phyloP scores from a whole-genome alignment of 306 rosid genomes.

The Nissolia schottii region DNA sequence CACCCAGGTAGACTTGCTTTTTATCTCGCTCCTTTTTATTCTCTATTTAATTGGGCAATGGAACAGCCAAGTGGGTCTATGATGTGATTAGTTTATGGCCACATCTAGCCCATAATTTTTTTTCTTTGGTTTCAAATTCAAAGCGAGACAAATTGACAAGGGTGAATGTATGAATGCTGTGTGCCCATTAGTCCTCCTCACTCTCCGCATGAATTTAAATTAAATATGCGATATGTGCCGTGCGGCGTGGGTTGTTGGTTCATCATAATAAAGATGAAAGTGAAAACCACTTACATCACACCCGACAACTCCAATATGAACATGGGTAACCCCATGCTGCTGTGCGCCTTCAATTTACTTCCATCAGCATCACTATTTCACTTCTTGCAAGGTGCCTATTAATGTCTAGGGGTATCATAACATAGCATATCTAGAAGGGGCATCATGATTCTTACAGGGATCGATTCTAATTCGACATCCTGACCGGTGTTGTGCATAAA shows the following conservation, averaged over 20 bases:
- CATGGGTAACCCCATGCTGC: not conserved
- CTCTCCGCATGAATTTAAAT: not conserved
- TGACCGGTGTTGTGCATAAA: not conserved
- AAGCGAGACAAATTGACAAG: not conserved
- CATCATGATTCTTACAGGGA: not conserved
- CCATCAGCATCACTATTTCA: not conserved
- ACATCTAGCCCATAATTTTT: not conserved
- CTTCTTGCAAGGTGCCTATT: not conserved
- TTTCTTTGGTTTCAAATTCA: not conserved
- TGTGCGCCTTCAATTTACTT: not conserved
- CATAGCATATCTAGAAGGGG: not conserved
- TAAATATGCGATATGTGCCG: not conserved
- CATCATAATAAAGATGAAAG: not conserved
- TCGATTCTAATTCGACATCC: not conserved
- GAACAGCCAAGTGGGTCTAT: not conserved
- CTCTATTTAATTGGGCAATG: not conserved
- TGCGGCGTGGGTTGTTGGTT: not conserved
- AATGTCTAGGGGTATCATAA: not conserved
- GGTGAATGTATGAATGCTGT: not conserved
- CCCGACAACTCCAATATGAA: not conserved
- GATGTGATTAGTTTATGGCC: not conserved
- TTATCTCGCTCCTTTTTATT: too few relatives aligned
- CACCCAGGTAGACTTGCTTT: conserved; percentile 25
- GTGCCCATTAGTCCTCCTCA: not conserved
- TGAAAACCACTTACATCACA: not conserved